Base-by-base conservation (phyloP, 2,329 filamentous ascomycete species). In the Colletotrichum sp. region DNA sequence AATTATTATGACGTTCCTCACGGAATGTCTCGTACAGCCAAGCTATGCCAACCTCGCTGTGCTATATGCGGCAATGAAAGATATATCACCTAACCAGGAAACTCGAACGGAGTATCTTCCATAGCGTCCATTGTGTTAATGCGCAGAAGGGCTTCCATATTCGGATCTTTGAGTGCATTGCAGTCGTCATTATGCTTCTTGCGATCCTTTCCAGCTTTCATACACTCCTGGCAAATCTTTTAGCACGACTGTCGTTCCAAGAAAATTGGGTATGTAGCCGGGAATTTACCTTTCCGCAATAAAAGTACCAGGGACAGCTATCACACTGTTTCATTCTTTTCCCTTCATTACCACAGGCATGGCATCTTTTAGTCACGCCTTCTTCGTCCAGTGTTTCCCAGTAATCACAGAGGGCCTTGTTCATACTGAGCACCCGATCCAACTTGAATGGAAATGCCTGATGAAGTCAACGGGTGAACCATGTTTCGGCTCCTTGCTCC, bases 361-460 rank as follows among this genome's bases (percentile, higher is more conserved):
- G 24, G 8, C 65, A 67, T 24, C 3, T 15, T n/a, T 28, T 67
- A 2, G 65, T 67, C 15, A 21, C 48, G n/a, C 48, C 65, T 8
- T 67, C 65, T 28, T 67, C 65, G 13, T 67, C 65, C 48, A 67
- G 12, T 4, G 65, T 67, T n/a, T 67, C 65, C 66, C 66, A 68
- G n/a, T 68, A 68, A 12, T 43, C 66, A 30, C 52, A 43, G 0
- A 68, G 15, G 4, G 21, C 18, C 15, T 32, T 13, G 24, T 60
- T 68, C 30, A 58, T 30, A 13, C 32, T 26, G 16, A 68, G 15
- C 8, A 68, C 15, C 0, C 18, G 30, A 7, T 68, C 52, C 12
- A 68, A 5, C 21, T 68, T 58, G 24, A 30, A 38, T 12, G 66
- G 66, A 9, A 68, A 68, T 30, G 52, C 32, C 66, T 68, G 18